Base-by-base conservation (phyloP, 805 yeast species). In the Yamadazyma kitorensis region DNA sequence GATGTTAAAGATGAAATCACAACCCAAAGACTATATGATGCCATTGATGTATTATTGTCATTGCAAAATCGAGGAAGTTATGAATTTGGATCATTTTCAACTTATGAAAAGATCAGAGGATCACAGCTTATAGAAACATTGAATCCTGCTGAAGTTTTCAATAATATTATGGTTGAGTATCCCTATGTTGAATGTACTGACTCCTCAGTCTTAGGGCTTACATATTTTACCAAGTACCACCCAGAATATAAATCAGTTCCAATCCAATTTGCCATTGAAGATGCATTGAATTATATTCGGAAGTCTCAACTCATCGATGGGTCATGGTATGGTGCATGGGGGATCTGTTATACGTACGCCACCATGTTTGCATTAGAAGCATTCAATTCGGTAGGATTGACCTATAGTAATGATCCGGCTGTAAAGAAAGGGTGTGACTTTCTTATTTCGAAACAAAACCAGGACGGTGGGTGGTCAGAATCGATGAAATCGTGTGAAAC, bases 261-360 rank as follows among this genome's bases (percentile, higher is more conserved):
- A 20, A 82, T 93, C 19, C 63, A 70, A 33, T 40, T 61, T n/a
- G 80, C 96, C 0, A 84, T 93, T 29, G 67, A 74, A 4, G 70
- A 78, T 34, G 98, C 96, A 0, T 71, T 86, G 11, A 57, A 72
- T 4, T 93, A 82, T 50, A 85, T 93, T 27, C 75, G 74, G 31
- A 57, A 65, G 3, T 75, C 76, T 2, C 98, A 93, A 58, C 65
- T 69, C 27, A 27, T 39, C 5, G 96, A 93, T 57, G 99, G 99
- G 0, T 80, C 95, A 10, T 93, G 98, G 98, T 94, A 89, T 56
- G 99, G 99, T 1, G 80, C 87, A 25, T 93, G 99, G 99, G 99
- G 98, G 23, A 81, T 93, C 4, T 93, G 99, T 55, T 88, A 72
- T 54, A 86, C 96, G 0, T 93, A 93, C 58, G 98, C 98, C 0